Percentiles rank a stretch among this genome's conserved stretches.
These are phyloP conservation scores for Podospora bellae-mahoneyi DNA, from an alignment of 495 filamentous ascomycete genomes.

Conservation along the genomic window DNA sequence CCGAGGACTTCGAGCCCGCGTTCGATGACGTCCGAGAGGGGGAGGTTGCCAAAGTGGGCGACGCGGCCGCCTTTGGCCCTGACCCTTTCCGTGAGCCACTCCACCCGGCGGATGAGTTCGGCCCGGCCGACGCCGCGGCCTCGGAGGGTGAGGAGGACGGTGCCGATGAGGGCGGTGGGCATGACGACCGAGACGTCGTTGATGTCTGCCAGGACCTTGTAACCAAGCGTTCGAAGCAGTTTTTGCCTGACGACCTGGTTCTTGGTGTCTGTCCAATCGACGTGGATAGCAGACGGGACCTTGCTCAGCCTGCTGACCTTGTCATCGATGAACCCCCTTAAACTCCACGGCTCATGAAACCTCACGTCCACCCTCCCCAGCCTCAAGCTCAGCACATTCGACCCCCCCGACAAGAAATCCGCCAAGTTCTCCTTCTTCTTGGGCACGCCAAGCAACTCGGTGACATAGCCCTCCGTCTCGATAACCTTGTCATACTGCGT, in stretches of 20 bases:
- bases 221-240: slow-evolving; percentile 80
- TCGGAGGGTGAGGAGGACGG: slow-evolving; percentile 84
- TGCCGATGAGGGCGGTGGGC: slow-evolving; percentile 94
- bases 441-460: slow-evolving; percentile 85
- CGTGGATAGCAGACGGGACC: slow-evolving; percentile 36
- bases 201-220: slow-evolving; percentile 88
- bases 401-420: slow-evolving; percentile 77
- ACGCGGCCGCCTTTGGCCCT: slow-evolving; percentile 81
- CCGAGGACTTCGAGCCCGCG: slow-evolving; percentile 89
- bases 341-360: slow-evolving; percentile 92
- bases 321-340: slow-evolving; percentile 72
- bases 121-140: slow-evolving; percentile 86
- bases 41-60: slow-evolving; percentile 81
- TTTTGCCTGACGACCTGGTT: slow-evolving; percentile 50
- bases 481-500: slow-evolving; percentile 99
- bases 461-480: slow-evolving; percentile 94
- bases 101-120: slow-evolving; percentile 80
- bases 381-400: slow-evolving; percentile 81
- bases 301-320: slow-evolving; percentile 56
- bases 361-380: slow-evolving; percentile 91
- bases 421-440: slow-evolving; percentile 91
- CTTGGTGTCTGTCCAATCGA: slow-evolving; percentile 42
- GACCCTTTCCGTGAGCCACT: slow-evolving; percentile 87
- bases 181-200: slow-evolving; percentile 95
- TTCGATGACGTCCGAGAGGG: slow-evolving; percentile 77